Evolutionary conservation across 2,329 filamentous ascomycete species (phyloP).

Genomic region (Saccharata proteae): DNA sequence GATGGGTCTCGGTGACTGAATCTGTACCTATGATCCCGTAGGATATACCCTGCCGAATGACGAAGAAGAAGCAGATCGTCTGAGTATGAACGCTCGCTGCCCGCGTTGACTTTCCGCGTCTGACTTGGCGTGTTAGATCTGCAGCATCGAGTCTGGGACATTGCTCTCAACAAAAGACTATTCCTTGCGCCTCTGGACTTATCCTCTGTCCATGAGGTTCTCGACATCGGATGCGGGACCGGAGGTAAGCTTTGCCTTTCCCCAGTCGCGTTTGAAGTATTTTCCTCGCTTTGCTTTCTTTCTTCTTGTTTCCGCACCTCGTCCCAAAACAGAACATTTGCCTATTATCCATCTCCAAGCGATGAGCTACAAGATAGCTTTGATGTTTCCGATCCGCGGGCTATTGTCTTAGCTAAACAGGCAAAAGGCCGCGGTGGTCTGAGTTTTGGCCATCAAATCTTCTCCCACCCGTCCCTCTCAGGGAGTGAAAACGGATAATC

Average conservation of each 20-base stretch:
- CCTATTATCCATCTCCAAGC: too few species aligned
- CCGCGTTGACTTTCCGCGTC: background rate
- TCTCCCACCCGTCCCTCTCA: too few species aligned
- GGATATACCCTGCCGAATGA: slow-evolving; percentile 16
- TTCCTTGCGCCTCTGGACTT: slow-evolving; percentile 12
- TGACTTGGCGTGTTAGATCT: slow-evolving; percentile 10
- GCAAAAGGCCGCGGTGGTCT: too few species aligned
- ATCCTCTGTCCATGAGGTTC: slow-evolving; percentile 10
- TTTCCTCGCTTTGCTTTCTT: background rate
- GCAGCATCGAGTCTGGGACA: slow-evolving; percentile 15
- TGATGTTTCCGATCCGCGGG: too few species aligned
- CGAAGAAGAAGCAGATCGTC: slow-evolving; percentile 14
- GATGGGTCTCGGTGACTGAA: background rate
- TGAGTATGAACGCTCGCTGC: slow-evolving; percentile 7
- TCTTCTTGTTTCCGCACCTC: too few species aligned
- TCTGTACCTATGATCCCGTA: background rate
- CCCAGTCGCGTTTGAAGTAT: background rate
- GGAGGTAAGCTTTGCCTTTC: slow-evolving; percentile 11
- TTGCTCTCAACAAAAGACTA: slow-evolving; percentile 13
- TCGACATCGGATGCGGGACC: slow-evolving; percentile 16
- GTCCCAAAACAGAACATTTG: too few species aligned
- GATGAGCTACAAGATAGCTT: too few species aligned
- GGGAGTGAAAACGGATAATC: background rate
- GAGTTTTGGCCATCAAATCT: too few species aligned
- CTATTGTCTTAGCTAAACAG: too few species aligned